phyloP scores from a whole-genome alignment of 1,284 basidiomycete species.

The Moesziomyces sp. region DNA sequence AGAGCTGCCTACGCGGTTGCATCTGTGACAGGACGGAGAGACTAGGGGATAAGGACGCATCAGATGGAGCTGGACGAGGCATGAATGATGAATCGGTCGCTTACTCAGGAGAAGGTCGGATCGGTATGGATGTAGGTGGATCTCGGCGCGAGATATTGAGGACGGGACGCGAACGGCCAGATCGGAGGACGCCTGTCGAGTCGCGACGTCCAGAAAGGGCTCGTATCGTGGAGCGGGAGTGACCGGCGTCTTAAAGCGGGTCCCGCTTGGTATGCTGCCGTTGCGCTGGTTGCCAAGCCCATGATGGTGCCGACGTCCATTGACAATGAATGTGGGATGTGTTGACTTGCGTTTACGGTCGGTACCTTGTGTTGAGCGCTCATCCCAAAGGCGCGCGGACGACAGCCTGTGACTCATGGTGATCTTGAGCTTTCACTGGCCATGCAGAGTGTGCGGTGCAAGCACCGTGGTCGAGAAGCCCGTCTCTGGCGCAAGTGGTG shows the following conservation, averaged over 20 bases:
- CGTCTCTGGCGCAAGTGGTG: not conserved
- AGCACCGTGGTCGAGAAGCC: too few species aligned
- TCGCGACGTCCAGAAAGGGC: slow-evolving; percentile 8
- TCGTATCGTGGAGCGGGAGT: not conserved
- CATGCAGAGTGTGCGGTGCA: too few species aligned
- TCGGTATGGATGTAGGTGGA: slow-evolving; percentile 3
- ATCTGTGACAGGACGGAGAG: slow-evolving; percentile 5
- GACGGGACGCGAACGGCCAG: not conserved
- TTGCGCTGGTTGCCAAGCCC: not conserved
- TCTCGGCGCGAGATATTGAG: slow-evolving; percentile 2
- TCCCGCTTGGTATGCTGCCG: not conserved
- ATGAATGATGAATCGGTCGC: not conserved
- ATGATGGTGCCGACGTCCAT: too few species aligned
- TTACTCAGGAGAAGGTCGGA: slow-evolving; percentile 14
- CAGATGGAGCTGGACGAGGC: not conserved
- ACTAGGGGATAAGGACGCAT: not conserved
- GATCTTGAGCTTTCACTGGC: too few species aligned
- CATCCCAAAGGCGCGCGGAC: too few species aligned
- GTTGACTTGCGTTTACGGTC: too few species aligned
- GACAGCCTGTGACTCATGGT: too few species aligned
- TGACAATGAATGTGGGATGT: too few species aligned
- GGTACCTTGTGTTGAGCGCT: too few species aligned
- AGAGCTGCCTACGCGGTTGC: not conserved
- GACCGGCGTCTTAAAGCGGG: not conserved
- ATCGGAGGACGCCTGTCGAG: slow-evolving; percentile 3